phyloP scores from a whole-genome alignment of 140 eudicot genomes.

The Stevia rebaudiana region DNA sequence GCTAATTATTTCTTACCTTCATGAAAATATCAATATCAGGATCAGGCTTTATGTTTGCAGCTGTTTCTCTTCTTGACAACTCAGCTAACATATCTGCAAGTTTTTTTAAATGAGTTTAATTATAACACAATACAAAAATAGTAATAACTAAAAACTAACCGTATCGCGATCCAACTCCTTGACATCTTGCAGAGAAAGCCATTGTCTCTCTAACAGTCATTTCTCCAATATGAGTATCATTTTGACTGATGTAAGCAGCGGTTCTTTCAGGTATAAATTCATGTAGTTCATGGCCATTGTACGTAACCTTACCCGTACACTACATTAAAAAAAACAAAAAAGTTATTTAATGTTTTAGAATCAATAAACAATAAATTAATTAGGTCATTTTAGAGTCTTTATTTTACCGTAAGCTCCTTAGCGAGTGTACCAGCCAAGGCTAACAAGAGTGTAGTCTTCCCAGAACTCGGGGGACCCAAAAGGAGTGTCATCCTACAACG shows the following conservation, averaged over 20 bases:
- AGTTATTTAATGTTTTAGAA: too few species aligned
- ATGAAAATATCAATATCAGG: conserved; percentile 61
- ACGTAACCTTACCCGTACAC: conserved; percentile 58
- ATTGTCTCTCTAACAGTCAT: conserved; percentile 76
- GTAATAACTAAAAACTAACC: too few species aligned
- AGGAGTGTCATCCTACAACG: conserved; percentile 87
- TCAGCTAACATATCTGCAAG: conserved; percentile 56
- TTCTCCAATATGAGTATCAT: conserved; percentile 69
- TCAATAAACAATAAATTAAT: too few species aligned
- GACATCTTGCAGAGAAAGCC: conserved; percentile 72
- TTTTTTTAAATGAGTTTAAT: too few species aligned
- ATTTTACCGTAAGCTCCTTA: conserved; percentile 43
- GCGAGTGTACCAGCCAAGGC: conserved; percentile 94
- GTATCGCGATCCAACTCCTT: conserved; percentile 70
- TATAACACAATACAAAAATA: too few species aligned
- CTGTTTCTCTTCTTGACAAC: conserved; percentile 57
- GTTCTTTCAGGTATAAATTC: conserved; percentile 69
- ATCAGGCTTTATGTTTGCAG: conserved; percentile 61
- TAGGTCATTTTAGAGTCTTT: background rate
- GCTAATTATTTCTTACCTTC: conserved; percentile 36
- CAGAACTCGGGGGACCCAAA: conserved; percentile 89
- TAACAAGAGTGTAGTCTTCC: conserved; percentile 69
- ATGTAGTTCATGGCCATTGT: conserved; percentile 60
- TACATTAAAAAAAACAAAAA: conserved; percentile 25
- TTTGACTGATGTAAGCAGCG: conserved; percentile 71